Evolutionary conservation across 1,139 yeast species (phyloP).

Genomic region (Hyphopichia burtonii): DNA sequence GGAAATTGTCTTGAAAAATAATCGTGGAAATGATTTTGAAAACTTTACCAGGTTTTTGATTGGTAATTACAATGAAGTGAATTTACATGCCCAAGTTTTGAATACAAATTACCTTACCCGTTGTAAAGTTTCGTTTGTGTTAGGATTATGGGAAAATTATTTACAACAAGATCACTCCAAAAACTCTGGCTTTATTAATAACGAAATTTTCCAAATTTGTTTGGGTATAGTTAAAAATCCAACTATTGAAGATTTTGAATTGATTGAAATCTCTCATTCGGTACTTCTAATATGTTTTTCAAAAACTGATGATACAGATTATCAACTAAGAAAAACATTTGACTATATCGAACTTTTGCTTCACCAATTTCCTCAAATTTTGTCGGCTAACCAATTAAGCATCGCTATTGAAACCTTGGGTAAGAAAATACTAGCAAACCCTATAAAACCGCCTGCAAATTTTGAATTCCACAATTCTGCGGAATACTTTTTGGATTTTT

Average conservation of each 20-base stretch:
- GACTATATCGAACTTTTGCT: conserved; percentile 32
- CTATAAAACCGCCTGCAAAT: conserved; percentile 26
- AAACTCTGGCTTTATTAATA: conserved; percentile 24
- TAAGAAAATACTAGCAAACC: conserved; percentile 46
- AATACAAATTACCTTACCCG: conserved; percentile 35
- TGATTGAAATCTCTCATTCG: conserved; percentile 68
- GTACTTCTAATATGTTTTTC: conserved; percentile 53
- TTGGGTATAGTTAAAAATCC: conserved; percentile 38
- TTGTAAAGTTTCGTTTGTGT: conserved; percentile 53
- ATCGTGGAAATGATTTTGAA: conserved; percentile 28
- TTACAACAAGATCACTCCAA: conserved; percentile 33
- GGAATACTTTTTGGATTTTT: conserved; percentile 40
- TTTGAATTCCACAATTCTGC: conserved; percentile 22
- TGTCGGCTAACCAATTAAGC: conserved; percentile 58
- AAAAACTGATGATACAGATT: conserved; percentile 14
- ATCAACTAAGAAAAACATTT: conserved; percentile 30
- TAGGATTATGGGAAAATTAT: conserved; percentile 60
- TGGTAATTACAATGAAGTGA: conserved; percentile 37
- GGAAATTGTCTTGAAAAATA: conserved; percentile 40
- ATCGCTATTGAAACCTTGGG: conserved; percentile 62
- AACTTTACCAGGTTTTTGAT: conserved; percentile 39
- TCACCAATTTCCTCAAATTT: conserved; percentile 53
- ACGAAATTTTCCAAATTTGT: conserved; percentile 43
- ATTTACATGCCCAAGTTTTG: conserved; percentile 33
- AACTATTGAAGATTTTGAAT: conserved; percentile 26